phyloP scores from a whole-genome alignment of 164 flowering plant genomes.

The Aristolochia californica region DNA sequence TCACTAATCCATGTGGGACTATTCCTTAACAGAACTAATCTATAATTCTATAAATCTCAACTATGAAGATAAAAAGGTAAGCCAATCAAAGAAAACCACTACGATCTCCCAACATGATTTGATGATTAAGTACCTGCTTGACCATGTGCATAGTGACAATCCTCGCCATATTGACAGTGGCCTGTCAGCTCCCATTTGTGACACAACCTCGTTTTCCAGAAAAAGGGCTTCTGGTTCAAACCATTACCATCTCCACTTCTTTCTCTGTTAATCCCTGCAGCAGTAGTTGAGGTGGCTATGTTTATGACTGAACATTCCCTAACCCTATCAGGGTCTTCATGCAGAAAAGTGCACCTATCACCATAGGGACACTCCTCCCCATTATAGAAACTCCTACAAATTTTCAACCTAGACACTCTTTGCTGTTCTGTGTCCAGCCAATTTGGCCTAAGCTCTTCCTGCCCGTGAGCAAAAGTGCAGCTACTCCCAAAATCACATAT shows the following conservation, averaged over 20 bases:
- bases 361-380: constrained; percentile 95
- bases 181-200: neutral
- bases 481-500: constrained; percentile 54
- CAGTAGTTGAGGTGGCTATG: constrained; percentile 29
- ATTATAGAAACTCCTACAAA: constrained; percentile 73
- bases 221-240: too few relatives aligned
- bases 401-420: constrained; percentile 49
- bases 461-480: constrained; percentile 89
- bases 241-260: too few relatives aligned
- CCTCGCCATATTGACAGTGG: neutral
- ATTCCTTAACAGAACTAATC: neutral
- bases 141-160: constrained; percentile 1
- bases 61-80: neutral
- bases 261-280: constrained; percentile 23
- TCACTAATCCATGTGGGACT: neutral
- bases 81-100: neutral
- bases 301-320: constrained; percentile 65
- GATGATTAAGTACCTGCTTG: neutral
- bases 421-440: constrained; percentile 64
- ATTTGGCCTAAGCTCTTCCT: constrained; percentile 31
- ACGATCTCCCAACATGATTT: neutral
- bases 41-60: neutral
- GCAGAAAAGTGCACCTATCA: constrained; percentile 71
- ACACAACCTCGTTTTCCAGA: neutral
- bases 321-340: constrained; percentile 47